Evolutionary conservation across 192 early-diverging fungal species (phyloP), one percentile per base, ranked within the genome.

Genomic region (Coemansia sp.): DNA sequence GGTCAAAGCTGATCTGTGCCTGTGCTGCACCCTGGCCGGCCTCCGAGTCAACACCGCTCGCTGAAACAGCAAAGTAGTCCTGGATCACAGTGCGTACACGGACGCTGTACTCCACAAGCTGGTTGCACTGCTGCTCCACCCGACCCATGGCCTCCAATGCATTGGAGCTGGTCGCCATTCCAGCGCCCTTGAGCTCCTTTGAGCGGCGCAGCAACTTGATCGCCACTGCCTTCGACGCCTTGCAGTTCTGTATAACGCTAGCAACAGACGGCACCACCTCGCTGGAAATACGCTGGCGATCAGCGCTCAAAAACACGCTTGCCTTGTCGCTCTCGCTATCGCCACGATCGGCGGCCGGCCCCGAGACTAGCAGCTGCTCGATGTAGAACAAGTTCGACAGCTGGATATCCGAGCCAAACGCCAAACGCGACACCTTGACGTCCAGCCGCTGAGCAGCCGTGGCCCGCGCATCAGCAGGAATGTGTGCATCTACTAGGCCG

Each of bases 371-470:
- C 24, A 78, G 69, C 74, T 83, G 85, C 64, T 79, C 71, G 39
- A 64, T 47, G 40, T 71, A 77, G 53, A 75, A 79, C 39, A 90
- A 64, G 66, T 89, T 87, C 27, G 90, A 79, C 64, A 88, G 75
- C 65, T 90, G 85, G 13, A 88, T 83, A 66, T 94, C 91, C 10
- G 89, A 84, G 66, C 89, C 90, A 52, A 88, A 79, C n/a, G 91
- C 91, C 71, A 92, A 61, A 3, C 75, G 78, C 36, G 78, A 79
- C 16, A 81, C 84, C 29, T 77, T 71, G 24, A 79, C 86, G 34
- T 81, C 77, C 78, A 87, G 85, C 39, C 87, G 85, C 41, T 87
- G 89, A 5, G 83, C 79, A 38, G 84, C 81, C 7, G 69, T 64
- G 5, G 86, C 82, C 7, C 79, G 68, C 29, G 85, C 74, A n/a